Conservation (phyloP, 169 alveolate genomes). For the Eimeria necatrix region DNA sequence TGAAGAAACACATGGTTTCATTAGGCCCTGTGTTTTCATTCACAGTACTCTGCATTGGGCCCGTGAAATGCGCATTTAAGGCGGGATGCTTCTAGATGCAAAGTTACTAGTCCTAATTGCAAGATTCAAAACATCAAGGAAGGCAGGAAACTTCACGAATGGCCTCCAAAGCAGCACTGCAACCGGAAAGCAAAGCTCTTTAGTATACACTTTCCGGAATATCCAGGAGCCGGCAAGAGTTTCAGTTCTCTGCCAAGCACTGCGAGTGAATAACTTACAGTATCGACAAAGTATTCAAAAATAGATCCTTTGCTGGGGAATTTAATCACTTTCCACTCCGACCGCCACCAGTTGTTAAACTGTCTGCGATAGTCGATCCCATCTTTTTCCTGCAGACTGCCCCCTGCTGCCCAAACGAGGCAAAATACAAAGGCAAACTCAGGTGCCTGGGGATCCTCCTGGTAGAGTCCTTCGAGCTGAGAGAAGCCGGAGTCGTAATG, state of each 20-base stretch:
- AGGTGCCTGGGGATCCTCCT: conserved; percentile 86
- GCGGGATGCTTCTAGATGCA: too few species aligned
- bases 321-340: conserved; percentile 96
- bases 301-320: conserved; percentile 97
- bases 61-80: too few species aligned
- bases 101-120: too few species aligned
- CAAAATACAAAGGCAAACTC: conserved; percentile 96
- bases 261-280: conserved; percentile 82
- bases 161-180: too few species aligned
- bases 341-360: conserved; percentile 97
- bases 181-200: too few species aligned
- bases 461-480: conserved; percentile 88
- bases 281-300: conserved; percentile 96
- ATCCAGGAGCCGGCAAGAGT: too few species aligned
- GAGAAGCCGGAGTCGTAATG: not conserved
- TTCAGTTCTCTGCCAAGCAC: not conserved
- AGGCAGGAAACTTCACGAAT: too few species aligned
- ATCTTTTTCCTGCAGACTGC: conserved; percentile 96
- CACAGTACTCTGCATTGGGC: too few species aligned
- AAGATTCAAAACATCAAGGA: too few species aligned
- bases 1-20: conserved; percentile 1
- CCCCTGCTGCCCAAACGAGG: conserved; percentile 97
- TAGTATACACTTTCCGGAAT: too few species aligned
- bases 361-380: conserved; percentile 95
- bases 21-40: not conserved